Base-by-base conservation (phyloP, 1,284 basidiomycete species). In the Somion occarium region DNA sequence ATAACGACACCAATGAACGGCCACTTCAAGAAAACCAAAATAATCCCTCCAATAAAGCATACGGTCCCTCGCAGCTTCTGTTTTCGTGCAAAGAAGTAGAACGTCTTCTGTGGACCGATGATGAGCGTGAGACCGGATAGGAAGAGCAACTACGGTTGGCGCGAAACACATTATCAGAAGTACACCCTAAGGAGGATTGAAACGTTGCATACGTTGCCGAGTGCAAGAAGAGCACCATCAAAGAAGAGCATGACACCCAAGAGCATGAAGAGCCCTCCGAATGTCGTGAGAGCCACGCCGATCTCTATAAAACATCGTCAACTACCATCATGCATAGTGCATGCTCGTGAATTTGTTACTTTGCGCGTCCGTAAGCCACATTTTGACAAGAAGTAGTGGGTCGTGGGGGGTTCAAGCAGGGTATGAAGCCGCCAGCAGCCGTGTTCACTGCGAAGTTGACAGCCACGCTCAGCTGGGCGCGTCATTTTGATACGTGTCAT, bases 191-290 rank as follows among this genome's bases (percentile, higher is more conserved):
- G 44, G 13, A 5, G 15, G 26, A 38, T 5, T 7, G 23, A 48
- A 48, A 26, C 9, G 30, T 34, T 22, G 26, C 80, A 60, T 68
- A 94, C 93, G 67, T 99, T 99, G 63, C 96, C 97, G 13, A 99
- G 83, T 19, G 97, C 97, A 39, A 99, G 80, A 9, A 99, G 77
- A n/a, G 95, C 91, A 45, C 92, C 93, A 71, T 99, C 97, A 59
- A 99, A 99, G 76, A 99, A 90, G 55, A 99, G 82, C 73, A 99
- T 79, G 48, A 98, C 84, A 43, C 97, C 97, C 42, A 99, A 78
- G 62, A 98, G 77, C 85, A 98, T 94, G 79, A 99, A 99, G 57
- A 98, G 78, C 39, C 82, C 85, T 54, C 97, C 97, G 61, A 98
- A 97, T n/a, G 96, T 93, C 47, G 96, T 98, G 59, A 99, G 82